phyloP scores from a whole-genome alignment of 805 yeast genomes.

The Wickerhamomyces bisporus region DNA sequence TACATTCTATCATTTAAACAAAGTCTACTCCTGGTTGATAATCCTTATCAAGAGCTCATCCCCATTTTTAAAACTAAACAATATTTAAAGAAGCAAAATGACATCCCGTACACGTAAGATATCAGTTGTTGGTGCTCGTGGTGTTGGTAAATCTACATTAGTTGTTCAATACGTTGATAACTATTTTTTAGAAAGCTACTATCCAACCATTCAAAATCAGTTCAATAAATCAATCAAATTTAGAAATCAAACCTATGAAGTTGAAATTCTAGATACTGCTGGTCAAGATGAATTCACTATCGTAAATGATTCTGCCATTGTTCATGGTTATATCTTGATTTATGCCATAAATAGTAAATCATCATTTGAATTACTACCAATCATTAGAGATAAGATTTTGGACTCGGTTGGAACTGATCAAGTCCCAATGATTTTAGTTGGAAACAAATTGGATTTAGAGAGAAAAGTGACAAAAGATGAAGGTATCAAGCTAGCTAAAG shows the following conservation, averaged over 20 bases:
- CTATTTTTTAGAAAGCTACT: constrained; percentile 82
- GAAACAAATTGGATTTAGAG: constrained; percentile 69
- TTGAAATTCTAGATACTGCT: constrained; percentile 87
- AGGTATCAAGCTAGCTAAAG: constrained; percentile 56
- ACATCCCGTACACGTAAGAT: constrained; percentile 53
- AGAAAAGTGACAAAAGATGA: constrained; percentile 61
- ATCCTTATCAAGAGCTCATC: too few species aligned
- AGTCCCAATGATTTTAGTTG: constrained; percentile 77
- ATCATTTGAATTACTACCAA: constrained; percentile 70
- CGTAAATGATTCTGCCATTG: constrained; percentile 70
- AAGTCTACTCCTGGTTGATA: too few species aligned
- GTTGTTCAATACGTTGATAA: constrained; percentile 83
- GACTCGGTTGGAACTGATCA: constrained; percentile 60
- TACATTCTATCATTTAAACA: too few species aligned
- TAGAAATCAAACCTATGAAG: constrained; percentile 68
- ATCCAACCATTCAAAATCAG: constrained; percentile 88
- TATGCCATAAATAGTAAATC: constrained; percentile 76
- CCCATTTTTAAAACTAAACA: too few species aligned
- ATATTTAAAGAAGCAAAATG: too few species aligned
- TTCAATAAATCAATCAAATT: constrained; percentile 64
- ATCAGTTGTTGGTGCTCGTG: constrained; percentile 82
- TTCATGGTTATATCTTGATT: constrained; percentile 78
- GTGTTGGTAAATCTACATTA: constrained; percentile 84
- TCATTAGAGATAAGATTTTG: constrained; percentile 78
- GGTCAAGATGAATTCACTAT: constrained; percentile 89